These are phyloP conservation scores for Acacia crassicarpa DNA, from an alignment of 306 rosid genomes.

Conservation along the genomic window DNA sequence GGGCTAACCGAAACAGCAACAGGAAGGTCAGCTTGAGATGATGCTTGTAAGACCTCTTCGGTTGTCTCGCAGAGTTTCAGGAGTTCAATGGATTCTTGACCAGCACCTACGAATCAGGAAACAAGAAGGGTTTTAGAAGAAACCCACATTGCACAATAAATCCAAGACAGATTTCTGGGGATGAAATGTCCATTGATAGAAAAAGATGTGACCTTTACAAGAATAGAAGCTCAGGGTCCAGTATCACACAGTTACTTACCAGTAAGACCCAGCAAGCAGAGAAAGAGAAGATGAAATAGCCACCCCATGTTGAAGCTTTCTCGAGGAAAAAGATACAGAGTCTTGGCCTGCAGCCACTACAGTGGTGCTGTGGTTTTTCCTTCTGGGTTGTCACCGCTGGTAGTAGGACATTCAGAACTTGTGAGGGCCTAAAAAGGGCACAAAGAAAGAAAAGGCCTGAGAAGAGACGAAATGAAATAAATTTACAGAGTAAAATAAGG, in stretches of 20 bases:
- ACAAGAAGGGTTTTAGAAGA: not conserved
- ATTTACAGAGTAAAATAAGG: not conserved
- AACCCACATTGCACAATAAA: not conserved
- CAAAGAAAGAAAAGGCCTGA: no score
- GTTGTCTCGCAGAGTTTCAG: conserved; percentile 47
- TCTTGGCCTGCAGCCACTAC: not conserved
- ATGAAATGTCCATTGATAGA: conserved; percentile 10
- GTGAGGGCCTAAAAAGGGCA: not conserved
- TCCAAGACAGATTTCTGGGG: not conserved
- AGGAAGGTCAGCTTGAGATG: conserved; percentile 45
- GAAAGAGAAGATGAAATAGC: conserved; percentile 37
- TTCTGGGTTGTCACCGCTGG: not conserved
- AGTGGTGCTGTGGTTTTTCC: not conserved
- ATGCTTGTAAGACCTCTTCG: conserved; percentile 33
- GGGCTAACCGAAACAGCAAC: conserved; percentile 57
- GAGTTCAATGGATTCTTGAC: conserved; percentile 52
- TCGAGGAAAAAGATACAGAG: not conserved
- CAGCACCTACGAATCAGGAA: conserved; percentile 48
- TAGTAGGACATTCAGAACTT: not conserved
- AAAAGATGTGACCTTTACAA: conserved; percentile 13
- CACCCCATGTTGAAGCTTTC: conserved; percentile 42
- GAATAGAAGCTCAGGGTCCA: not conserved
- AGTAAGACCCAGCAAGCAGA: conserved; percentile 40
- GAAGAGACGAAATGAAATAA: not conserved
- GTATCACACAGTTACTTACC: conserved; percentile 44